Percentiles rank a stretch among this genome's conserved stretches.
These are phyloP conservation scores for Curvularia sp. DNA, from an alignment of 2,329 filamentous ascomycete species.

Conservation along the genomic window DNA sequence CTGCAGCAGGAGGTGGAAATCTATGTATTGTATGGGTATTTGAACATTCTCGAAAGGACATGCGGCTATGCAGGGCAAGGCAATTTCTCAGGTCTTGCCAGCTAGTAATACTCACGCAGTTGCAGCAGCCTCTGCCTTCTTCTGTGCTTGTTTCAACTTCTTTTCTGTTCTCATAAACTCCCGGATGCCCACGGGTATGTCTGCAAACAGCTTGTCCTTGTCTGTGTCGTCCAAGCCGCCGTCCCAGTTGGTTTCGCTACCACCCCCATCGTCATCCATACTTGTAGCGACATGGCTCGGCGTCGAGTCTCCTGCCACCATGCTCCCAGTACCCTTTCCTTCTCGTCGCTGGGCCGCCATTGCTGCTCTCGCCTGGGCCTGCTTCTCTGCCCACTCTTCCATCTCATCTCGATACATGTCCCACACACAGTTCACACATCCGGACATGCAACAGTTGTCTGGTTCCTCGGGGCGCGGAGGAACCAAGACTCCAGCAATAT, in stretches of 20 bases:
- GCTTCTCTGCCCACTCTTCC: conserved; percentile 80
- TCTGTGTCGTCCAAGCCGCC: conserved; percentile 30
- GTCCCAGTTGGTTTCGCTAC: conserved; percentile 73
- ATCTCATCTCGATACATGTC: conserved; percentile 89
- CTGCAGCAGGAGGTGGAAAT: background rate
- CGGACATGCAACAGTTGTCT: conserved; percentile 99
- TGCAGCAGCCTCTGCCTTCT: conserved; percentile 58
- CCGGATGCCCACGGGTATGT: conserved; percentile 87
- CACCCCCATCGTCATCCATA: conserved; percentile 83
- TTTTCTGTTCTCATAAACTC: conserved; percentile 99
- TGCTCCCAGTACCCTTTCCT: conserved; percentile 45
- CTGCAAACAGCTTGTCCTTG: conserved; percentile 74
- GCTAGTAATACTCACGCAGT: conserved; percentile 12
- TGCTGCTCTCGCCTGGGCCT: conserved; percentile 67
- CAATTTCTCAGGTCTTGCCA: background rate
- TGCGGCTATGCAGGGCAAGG: conserved; percentile 1
- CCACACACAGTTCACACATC: conserved; percentile 98
- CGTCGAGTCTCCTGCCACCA: conserved; percentile 49
- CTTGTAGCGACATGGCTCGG: conserved; percentile 62
- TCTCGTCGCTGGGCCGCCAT: conserved; percentile 49
- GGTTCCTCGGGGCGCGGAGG: conserved; percentile 87
- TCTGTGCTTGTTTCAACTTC: conserved; percentile 78
- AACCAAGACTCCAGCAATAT: conserved; percentile 80
- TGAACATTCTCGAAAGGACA: conserved; percentile 12
- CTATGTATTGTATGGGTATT: conserved; percentile 21